These are phyloP conservation scores for Fusarium lateritium DNA, from an alignment of 2,329 filamentous ascomycete species.

Conservation along the genomic window DNA sequence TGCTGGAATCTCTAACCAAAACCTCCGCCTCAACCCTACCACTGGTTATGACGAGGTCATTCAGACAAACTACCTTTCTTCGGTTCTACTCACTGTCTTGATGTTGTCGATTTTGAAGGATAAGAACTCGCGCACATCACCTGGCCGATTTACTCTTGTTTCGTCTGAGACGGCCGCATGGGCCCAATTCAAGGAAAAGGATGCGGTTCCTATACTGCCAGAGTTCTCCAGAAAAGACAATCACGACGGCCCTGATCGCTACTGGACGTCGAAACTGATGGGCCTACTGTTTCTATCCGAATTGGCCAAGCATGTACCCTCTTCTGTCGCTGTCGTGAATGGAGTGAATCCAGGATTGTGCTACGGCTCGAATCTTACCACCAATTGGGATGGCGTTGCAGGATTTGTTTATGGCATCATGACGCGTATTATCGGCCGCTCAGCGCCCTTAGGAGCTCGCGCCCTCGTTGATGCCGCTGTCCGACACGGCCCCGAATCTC, in stretches of 20 bases:
- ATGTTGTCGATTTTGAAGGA: neutral
- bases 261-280: neutral
- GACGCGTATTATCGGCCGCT: neutral
- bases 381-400: neutral
- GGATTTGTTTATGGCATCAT: neutral
- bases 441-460: neutral
- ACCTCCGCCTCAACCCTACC: neutral
- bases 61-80: neutral
- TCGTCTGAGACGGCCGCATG: slow-evolving; percentile 1
- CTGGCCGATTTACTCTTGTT: neutral
- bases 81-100: neutral
- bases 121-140: neutral
- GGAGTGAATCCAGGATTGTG: neutral
- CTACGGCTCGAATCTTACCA: neutral
- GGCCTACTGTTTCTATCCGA: neutral
- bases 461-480: neutral
- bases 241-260: neutral
- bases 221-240: neutral
- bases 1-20: neutral
- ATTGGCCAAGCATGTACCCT: neutral
- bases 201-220: neutral
- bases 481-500: neutral
- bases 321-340: neutral
- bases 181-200: neutral
- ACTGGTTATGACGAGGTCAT: neutral